Evolutionary conservation across 257 asterid genomes (phyloP).

Genomic region (Solanum paucissectum): DNA sequence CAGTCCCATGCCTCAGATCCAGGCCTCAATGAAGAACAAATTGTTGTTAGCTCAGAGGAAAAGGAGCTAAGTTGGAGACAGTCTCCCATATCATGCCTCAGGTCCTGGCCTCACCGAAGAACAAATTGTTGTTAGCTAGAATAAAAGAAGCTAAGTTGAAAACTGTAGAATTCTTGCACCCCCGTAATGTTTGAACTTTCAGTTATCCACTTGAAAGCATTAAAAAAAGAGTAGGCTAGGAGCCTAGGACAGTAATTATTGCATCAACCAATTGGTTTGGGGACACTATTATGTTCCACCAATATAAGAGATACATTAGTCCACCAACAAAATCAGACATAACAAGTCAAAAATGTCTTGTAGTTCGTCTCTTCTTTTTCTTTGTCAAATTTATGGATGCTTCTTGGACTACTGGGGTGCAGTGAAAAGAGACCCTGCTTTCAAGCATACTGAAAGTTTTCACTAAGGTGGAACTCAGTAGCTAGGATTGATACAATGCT

Average conservation of each 20-base stretch:
- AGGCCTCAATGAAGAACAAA: background rate
- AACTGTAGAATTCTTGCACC: background rate
- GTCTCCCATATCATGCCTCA: background rate
- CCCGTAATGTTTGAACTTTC: background rate
- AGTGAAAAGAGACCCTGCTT: background rate
- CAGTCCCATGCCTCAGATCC: background rate
- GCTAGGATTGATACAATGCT: background rate
- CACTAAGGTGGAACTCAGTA: background rate
- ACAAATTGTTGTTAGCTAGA: background rate
- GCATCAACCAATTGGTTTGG: background rate
- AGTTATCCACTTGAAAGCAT: background rate
- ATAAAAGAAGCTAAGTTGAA: background rate
- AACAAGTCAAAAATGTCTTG: background rate
- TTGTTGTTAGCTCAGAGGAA: background rate
- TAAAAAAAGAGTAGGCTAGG: background rate
- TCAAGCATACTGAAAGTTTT: background rate
- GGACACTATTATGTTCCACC: background rate
- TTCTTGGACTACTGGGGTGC: background rate
- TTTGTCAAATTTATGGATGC: background rate
- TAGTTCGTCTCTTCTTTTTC: background rate
- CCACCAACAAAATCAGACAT: background rate
- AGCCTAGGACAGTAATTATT: background rate
- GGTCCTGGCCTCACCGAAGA: background rate
- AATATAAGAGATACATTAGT: background rate
- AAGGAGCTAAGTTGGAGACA: background rate